Base-by-base conservation (phyloP, 257 asterid species). In the Salvia splendens region DNA sequence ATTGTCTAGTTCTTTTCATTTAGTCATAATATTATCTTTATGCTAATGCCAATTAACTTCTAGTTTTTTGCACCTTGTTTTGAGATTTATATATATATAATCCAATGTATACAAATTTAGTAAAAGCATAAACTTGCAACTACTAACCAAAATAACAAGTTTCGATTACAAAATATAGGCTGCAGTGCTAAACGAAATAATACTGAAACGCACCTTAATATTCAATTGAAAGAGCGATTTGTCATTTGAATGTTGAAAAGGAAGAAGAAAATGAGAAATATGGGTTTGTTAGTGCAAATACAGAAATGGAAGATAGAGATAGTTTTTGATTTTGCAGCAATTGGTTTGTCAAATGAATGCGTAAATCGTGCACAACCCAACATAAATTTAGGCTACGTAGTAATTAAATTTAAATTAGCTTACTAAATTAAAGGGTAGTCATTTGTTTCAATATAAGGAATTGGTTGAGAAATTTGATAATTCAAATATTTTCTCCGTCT, bases 311-410 rank as follows among this genome's bases (percentile, higher is more conserved):
- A 46, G 78, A 47, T 62, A 36, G 64, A 68, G 47, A 61, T 46
- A 55, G 48, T 68, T 79, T 58, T 63, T 70, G 74, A 48, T 68
- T 62, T 54, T 65, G 53, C 24, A 68, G 24, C 4, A 64, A 0
- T 73, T 38, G 15, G 74, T 65, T 64, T 7, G 64, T 62, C 58
- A 52, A 55, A 56, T 17, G 6, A 70, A 51, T 46, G 69, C 87
- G 84, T 60, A 74, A 76, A 82, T 67, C 79, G 78, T 70, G 87
- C 75, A 71, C 67, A 76, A 38, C 87, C 80, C 70, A 79, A 73
- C 64, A 75, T 56, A 30, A 60, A 67, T 73, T 73, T 61, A 60
- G 73, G 17, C 46, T 73, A 60, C 75, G 62, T 65, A 68, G 41
- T 15, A 24, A 12, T 66, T 45, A 20, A 24, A 50, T 47, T 35